A percentile compares a stretch with the other conserved stretches of the same genome.
These are phyloP conservation scores for Salix purpurea DNA, from an alignment of 345 rosid species.

Conservation along the genomic window DNA sequence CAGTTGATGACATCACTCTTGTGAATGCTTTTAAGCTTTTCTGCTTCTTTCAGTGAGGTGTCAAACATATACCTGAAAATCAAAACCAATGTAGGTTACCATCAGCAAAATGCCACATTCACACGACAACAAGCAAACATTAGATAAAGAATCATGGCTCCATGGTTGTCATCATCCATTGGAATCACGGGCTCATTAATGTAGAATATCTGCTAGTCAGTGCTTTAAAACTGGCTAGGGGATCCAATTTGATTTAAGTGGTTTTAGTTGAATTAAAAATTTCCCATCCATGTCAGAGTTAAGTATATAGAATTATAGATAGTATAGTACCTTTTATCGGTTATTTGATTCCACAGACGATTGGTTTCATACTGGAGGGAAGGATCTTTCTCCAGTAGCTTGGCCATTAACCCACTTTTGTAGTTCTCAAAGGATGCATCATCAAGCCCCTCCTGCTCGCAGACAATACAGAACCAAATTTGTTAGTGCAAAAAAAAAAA, in stretches of 20 bases:
- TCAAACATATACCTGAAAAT: slow-evolving; percentile 77
- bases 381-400: slow-evolving; percentile 83
- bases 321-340: slow-evolving; percentile 63
- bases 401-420: slow-evolving; percentile 68
- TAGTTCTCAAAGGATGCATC: slow-evolving; percentile 69
- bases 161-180: no score
- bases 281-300: neutral
- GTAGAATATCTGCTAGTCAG: neutral
- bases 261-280: neutral
- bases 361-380: slow-evolving; percentile 71
- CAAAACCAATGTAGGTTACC: neutral
- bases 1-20: slow-evolving; percentile 62
- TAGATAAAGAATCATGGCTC: no score
- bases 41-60: slow-evolving; percentile 66
- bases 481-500: neutral
- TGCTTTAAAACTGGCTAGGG: neutral
- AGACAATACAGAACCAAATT: neutral
- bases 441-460: slow-evolving; percentile 64
- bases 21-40: slow-evolving; percentile 50
- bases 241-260: no score
- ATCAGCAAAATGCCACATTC: neutral
- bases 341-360: slow-evolving; percentile 82
- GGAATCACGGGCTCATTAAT: no score
- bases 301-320: neutral
- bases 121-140: no score